These are phyloP conservation scores for Trifolium fragiferum DNA, from an alignment of 306 rosid genomes.

Conservation along the genomic window DNA sequence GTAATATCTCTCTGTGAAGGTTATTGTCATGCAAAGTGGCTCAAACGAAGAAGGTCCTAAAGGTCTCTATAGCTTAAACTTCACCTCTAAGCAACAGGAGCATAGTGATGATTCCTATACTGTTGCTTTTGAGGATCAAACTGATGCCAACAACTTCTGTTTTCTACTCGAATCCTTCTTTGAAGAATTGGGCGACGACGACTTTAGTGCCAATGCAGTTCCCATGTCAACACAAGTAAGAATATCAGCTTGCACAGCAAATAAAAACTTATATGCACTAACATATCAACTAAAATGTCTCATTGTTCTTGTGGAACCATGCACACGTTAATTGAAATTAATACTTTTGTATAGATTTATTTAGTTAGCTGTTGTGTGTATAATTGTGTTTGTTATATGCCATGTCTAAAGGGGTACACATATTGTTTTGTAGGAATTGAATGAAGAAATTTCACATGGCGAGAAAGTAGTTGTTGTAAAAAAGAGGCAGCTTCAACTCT, in stretches of 20 bases:
- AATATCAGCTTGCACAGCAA: conserved; percentile 28
- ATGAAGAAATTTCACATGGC: conserved; percentile 52
- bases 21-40: conserved; percentile 66
- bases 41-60: conserved; percentile 53
- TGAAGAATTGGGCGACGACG: conserved; percentile 66
- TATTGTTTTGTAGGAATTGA: conserved; percentile 68
- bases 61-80: conserved; percentile 64
- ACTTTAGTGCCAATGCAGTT: conserved; percentile 63
- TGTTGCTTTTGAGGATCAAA: conserved; percentile 79
- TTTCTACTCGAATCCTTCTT: conserved; percentile 71
- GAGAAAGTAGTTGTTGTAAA: conserved; percentile 69
- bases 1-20: conserved; percentile 50
- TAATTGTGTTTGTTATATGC: conserved; percentile 18
- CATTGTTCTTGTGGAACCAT: conserved; percentile 6
- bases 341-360: conserved; percentile 19
- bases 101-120: conserved; percentile 54
- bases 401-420: neutral
- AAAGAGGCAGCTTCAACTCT: conserved; percentile 81
- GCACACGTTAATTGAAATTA: conserved; percentile 34
- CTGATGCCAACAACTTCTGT: conserved; percentile 82
- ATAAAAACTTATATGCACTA: neutral
- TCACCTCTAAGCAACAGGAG: conserved; percentile 47
- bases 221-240: conserved; percentile 75
- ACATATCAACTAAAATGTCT: conserved; percentile 17
- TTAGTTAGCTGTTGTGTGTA: conserved; percentile 19